Conservation (phyloP, 306 rosid genomes). For the Cucumis melo region DNA sequence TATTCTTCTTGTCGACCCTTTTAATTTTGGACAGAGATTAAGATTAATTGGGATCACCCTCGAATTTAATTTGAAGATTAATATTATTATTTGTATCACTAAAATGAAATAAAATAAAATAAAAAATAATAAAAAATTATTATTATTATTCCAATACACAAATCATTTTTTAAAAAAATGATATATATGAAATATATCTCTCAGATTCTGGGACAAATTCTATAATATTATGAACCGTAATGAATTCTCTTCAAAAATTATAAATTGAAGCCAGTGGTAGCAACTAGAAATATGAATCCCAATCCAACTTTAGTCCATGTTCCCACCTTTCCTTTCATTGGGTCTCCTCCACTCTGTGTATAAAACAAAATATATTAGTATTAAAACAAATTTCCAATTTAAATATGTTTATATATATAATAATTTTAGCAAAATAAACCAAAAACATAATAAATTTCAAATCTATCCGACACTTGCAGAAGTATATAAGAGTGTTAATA, state of each 20-base stretch:
- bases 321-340: constrained; percentile 25
- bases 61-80: too few relatives aligned
- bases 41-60: not conserved
- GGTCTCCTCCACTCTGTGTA: constrained; percentile 48
- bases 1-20: too few relatives aligned
- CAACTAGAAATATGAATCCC: constrained; percentile 38
- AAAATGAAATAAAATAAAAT: not conserved
- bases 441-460: too few relatives aligned
- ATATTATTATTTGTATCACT: not conserved
- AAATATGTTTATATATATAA: too few relatives aligned
- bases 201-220: not conserved
- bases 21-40: not conserved
- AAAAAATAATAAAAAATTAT: not conserved
- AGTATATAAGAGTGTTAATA: too few relatives aligned
- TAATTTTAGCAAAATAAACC: too few relatives aligned
- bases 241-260: constrained; percentile 7
- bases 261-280: constrained; percentile 30
- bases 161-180: not conserved
- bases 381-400: not conserved
- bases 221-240: not conserved
- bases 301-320: constrained; percentile 32
- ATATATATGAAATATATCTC: not conserved
- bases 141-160: not conserved
- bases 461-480: too few relatives aligned
- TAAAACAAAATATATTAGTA: not conserved